These are phyloP conservation scores for Aspergillus uvarum DNA, from an alignment of 2,329 filamentous ascomycete species.

Conservation along the genomic window DNA sequence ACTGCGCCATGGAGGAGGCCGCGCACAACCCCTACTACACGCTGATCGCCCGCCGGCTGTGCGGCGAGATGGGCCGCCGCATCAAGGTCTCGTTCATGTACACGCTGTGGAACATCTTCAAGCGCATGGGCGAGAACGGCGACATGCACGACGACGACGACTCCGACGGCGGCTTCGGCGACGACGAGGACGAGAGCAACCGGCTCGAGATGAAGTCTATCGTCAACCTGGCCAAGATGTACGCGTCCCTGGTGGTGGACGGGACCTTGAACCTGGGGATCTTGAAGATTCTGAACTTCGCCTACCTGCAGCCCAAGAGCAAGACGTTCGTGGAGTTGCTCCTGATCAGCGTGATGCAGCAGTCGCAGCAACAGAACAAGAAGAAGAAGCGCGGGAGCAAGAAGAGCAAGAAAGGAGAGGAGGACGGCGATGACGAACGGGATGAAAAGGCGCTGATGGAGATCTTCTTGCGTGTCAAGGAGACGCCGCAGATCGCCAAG, in stretches of 20 bases:
- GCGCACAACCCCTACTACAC: conserved; percentile 93
- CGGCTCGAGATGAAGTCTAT: conserved; percentile 57
- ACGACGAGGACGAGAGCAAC: conserved; percentile 55
- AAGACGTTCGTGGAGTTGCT: conserved; percentile 77
- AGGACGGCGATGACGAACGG: conserved; percentile 27
- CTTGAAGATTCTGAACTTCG: conserved; percentile 69
- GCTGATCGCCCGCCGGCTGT: conserved; percentile 75
- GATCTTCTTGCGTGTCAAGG: conserved; percentile 64
- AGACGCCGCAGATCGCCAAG: conserved; percentile 66
- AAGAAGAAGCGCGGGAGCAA: conserved; percentile 26
- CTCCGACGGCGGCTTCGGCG: conserved; percentile 53
- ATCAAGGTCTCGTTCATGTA: conserved; percentile 85
- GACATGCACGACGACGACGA: conserved; percentile 63
- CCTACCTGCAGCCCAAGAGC: conserved; percentile 73
- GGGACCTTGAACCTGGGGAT: conserved; percentile 58
- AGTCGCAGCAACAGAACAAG: conserved; percentile 56
- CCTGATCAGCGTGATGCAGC: conserved; percentile 71
- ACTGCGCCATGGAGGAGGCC: conserved; percentile 79
- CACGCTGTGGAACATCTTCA: conserved; percentile 81
- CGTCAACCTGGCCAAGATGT: conserved; percentile 68
- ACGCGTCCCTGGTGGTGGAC: conserved; percentile 61
- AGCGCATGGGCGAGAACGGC: conserved; percentile 73
- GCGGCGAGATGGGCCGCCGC: conserved; percentile 63
- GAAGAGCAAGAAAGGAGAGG: conserved; percentile 24
- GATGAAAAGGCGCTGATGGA: conserved; percentile 62